Percentiles rank a stretch among this genome's conserved stretches.
phyloP scores from a whole-genome alignment of 768 basidiomycete species.

The Russula compacta region DNA sequence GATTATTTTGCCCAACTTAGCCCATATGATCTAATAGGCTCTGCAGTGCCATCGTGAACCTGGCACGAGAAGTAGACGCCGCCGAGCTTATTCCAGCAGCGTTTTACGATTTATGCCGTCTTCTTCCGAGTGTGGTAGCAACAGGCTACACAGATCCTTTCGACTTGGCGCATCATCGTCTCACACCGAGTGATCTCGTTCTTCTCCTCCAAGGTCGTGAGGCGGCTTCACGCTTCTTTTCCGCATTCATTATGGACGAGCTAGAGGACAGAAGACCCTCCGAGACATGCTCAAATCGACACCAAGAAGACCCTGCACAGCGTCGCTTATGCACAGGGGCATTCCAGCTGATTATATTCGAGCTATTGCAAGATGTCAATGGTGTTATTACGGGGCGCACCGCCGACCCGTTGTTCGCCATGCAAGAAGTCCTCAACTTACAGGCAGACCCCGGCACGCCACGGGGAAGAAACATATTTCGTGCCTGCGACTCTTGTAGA shows the following conservation, averaged over 20 bases:
- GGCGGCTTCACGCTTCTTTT: slow-evolving; percentile 62
- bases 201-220: slow-evolving; percentile 60
- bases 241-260: slow-evolving; percentile 67
- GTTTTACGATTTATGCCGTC: slow-evolving; percentile 74
- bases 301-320: neutral
- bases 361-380: slow-evolving; percentile 19
- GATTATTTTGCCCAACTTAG: slow-evolving; percentile 22
- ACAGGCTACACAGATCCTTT: slow-evolving; percentile 38
- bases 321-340: slow-evolving; percentile 15
- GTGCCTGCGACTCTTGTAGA: slow-evolving; percentile 17
- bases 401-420: slow-evolving; percentile 20
- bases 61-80: slow-evolving; percentile 49
- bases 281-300: slow-evolving; percentile 18
- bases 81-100: slow-evolving; percentile 60
- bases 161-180: slow-evolving; percentile 31
- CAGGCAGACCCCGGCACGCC: slow-evolving; percentile 7
- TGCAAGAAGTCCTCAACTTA: slow-evolving; percentile 17
- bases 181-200: slow-evolving; percentile 48
- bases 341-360: slow-evolving; percentile 17
- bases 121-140: slow-evolving; percentile 50
- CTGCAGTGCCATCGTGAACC: slow-evolving; percentile 52
- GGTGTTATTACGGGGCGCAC: slow-evolving; percentile 16
- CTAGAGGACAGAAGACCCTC: slow-evolving; percentile 56
- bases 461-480: slow-evolving; percentile 9
- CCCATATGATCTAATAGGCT: neutral